Conservation (phyloP, 2,329 filamentous ascomycete genomes). For the Xylaria sp. region DNA sequence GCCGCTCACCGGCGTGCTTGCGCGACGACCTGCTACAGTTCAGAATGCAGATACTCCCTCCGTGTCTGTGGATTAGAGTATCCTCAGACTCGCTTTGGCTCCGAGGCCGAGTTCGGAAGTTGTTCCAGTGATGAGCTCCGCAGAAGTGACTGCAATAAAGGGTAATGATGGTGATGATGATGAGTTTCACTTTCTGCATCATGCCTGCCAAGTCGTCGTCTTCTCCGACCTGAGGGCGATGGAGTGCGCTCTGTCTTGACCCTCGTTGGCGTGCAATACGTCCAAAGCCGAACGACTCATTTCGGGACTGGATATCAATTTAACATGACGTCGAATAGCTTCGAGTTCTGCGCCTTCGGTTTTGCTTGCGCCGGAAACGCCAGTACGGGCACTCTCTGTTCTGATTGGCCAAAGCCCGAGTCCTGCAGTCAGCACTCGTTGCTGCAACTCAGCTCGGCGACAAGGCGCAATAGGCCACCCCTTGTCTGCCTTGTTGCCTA, state of each 20-base stretch:
- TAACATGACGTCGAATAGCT: constrained; percentile 41
- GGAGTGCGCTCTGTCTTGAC: constrained; percentile 33
- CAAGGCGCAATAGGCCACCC: constrained; percentile 49
- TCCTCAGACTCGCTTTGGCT: constrained; percentile 17
- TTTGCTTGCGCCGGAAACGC: constrained; percentile 34
- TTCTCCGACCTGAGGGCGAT: constrained; percentile 31
- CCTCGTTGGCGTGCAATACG: constrained; percentile 44
- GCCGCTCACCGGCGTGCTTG: background rate
- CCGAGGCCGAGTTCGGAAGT: constrained; percentile 5
- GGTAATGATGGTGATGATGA: constrained; percentile 28
- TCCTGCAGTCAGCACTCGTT: constrained; percentile 51
- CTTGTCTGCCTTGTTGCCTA: constrained; percentile 54
- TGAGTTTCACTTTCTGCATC: constrained; percentile 37
- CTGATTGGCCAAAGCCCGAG: constrained; percentile 50
- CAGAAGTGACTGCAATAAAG: constrained; percentile 9
- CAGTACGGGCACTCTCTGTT: constrained; percentile 39
- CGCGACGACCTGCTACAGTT: constrained; percentile 18
- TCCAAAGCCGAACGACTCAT: constrained; percentile 45
- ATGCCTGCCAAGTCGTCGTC: constrained; percentile 36
- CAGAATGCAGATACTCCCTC: constrained; percentile 29
- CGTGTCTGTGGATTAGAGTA: background rate
- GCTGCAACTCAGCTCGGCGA: constrained; percentile 50
- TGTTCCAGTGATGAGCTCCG: constrained; percentile 27
- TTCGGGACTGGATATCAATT: constrained; percentile 39
- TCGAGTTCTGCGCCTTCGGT: constrained; percentile 41